These are phyloP conservation scores for Anethum foeniculum DNA, from an alignment of 140 eudicot genomes.

Conservation along the genomic window DNA sequence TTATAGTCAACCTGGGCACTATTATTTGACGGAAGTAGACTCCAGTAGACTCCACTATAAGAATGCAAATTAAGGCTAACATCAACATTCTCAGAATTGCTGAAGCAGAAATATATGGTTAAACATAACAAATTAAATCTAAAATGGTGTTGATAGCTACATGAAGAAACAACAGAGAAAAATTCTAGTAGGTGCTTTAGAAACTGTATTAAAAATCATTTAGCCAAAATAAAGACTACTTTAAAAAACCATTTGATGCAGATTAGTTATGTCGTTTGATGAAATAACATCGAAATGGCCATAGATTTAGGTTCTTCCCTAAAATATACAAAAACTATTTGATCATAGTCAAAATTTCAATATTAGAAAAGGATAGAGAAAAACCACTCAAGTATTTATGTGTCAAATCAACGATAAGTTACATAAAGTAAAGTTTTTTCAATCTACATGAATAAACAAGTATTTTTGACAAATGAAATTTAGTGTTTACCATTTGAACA, in stretches of 20 bases:
- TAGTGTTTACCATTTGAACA: background rate
- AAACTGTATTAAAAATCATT: background rate
- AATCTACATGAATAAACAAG: background rate
- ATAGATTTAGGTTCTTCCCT: background rate
- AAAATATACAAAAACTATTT: background rate
- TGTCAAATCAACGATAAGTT: background rate
- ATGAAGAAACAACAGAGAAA: background rate
- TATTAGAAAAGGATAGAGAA: background rate
- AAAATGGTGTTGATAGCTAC: background rate
- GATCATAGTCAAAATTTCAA: background rate
- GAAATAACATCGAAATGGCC: background rate
- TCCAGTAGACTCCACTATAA: conserved; percentile 1
- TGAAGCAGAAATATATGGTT: background rate
- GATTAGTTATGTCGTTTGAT: background rate
- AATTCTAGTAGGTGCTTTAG: background rate
- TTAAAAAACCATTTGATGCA: background rate
- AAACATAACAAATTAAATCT: background rate
- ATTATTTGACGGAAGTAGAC: background rate
- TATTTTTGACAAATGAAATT: background rate
- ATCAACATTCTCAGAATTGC: background rate
- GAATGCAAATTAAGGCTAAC: background rate
- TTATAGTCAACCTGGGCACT: background rate
- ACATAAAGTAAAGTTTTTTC: background rate
- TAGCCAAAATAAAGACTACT: background rate
- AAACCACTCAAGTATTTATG: background rate